phyloP scores from a whole-genome alignment of 148 eudicot genomes.

The Chenopodium formosanum region DNA sequence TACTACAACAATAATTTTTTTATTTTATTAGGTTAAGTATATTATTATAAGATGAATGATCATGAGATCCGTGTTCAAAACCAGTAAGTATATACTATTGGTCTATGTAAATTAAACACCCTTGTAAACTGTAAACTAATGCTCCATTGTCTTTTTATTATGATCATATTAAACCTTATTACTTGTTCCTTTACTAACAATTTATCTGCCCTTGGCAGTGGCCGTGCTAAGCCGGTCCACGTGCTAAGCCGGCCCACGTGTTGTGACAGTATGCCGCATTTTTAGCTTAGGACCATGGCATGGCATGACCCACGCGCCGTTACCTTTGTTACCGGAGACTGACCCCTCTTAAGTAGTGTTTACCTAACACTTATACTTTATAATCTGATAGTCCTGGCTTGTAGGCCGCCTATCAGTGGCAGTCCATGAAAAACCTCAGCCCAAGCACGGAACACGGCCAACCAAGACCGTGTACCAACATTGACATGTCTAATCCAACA shows the following conservation, averaged over 20 bases:
- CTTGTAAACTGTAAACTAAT: too few relatives aligned
- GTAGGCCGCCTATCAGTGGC: too few relatives aligned
- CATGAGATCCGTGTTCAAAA: not conserved
- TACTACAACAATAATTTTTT: not conserved
- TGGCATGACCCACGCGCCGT: not conserved
- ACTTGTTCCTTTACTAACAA: not conserved
- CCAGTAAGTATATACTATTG: not conserved
- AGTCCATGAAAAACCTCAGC: too few relatives aligned
- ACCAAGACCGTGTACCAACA: too few relatives aligned
- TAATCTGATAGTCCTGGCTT: too few relatives aligned
- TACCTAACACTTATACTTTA: too few relatives aligned
- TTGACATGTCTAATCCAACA: too few relatives aligned
- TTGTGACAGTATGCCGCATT: not conserved
- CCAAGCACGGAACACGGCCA: too few relatives aligned
- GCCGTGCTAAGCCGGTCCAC: not conserved
- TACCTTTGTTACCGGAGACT: not conserved
- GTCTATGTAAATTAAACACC: too few relatives aligned
- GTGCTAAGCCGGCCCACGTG: not conserved
- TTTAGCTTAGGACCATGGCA: not conserved
- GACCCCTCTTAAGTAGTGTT: not conserved
- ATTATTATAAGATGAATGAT: too few relatives aligned
- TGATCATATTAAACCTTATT: not conserved
- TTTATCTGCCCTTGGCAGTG: not conserved
- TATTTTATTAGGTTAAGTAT: too few relatives aligned
- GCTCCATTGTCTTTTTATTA: not conserved